Evolutionary conservation across 352 stramenopile genomes (phyloP), one percentile per base, ranked within the genome.

Genomic region (Phytopythium mirpurense): DNA sequence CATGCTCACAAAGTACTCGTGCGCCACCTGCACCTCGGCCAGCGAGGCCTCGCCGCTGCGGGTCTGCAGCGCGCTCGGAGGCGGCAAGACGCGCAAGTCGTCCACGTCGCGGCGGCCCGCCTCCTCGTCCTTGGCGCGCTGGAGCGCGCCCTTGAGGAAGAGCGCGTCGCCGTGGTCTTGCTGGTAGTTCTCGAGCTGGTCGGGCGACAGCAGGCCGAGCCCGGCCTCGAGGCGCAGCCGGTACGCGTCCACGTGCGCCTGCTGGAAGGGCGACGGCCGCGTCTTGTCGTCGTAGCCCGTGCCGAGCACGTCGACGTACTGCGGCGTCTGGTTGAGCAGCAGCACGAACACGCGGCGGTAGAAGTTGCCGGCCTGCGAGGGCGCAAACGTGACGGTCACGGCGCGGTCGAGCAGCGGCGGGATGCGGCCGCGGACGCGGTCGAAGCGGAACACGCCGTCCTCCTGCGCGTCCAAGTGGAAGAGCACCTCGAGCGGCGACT

Each of bases 181-280:
- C 53, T 70, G 79, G 26, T 89, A 83, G 6, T 64, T 73, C 44
- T 95, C 80, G 19, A 97, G 55, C 50, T 96, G 79, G 57, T 96
- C 83, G 0, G 88, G 88, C 51, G 70, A 90, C 37, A 96, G 63
- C 1, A 67, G 52, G 3, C 68, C 87, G n/a, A 95, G 66, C 3
- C 86, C 86, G 29, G 59, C 57, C 16, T 67, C 66, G 5, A 54
- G 62, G 16, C 83, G 75, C 40, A 78, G 38, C 7, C 83, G 71
- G 60, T 95, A 92, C 1, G 85, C 85, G 43, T 96, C 79, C n/a
- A 98, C 60, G 53, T 98, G 93, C 11, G 86, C 83, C 41, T 96
- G 84, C 42, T 96, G 77, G 31, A 98, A 93, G 2, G 92, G 92
- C 29, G 90, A 92, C 10, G 93, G 91, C 2, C 93, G 76, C 24